Evolutionary conservation across 2,329 filamentous ascomycete genomes (phyloP), one percentile per base, ranked within the genome.

Genomic region (Fusarium sp.): DNA sequence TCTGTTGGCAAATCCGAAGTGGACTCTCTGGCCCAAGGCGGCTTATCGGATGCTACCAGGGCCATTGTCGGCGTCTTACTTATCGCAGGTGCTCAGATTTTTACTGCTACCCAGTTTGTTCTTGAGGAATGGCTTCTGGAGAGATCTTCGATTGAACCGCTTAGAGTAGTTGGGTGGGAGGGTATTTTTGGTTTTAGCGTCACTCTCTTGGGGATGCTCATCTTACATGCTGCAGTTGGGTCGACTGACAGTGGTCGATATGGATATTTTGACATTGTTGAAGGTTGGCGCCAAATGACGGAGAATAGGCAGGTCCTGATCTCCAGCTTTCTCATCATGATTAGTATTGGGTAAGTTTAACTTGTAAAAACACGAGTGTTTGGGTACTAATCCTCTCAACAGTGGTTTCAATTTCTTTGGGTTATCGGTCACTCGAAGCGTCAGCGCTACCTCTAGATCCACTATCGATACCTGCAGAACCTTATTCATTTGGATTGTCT

Each of bases 361-460:
- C 34, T 26, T 46, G 6, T 28, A 19, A 18, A 12, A 12, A 28
- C n/a, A 8, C 34, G 8, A 18, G 31, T 25, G 6, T 5, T 65
- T 55, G 31, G 46, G 54, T 44, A 57, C 71, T 75, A 61, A 78
- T 62, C 8, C 26, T 13, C 7, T 26, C 14, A 28, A 44, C 31
- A 97, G 93, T 69, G 94, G 95, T 56, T 99, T 98, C 88, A 99
- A 99, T 83, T 99, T 97, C 84, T 99, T 99, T 80, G 96, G 96
- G 10, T 88, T 99, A 12, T 96, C 93, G 1, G 95, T 99, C 11
- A 99, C 96, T 1, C 89, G 93, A 64, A 90, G 83, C 67, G 93
- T 99, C 71, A 97, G 92, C 68, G 96, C 96, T 13, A 99, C 96
- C 0, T 93, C 95, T 3, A 90, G 96, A 65, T 97, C 93, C 31